These are phyloP conservation scores for Carallia brachiata DNA, from an alignment of 345 rosid genomes.

Conservation along the genomic window DNA sequence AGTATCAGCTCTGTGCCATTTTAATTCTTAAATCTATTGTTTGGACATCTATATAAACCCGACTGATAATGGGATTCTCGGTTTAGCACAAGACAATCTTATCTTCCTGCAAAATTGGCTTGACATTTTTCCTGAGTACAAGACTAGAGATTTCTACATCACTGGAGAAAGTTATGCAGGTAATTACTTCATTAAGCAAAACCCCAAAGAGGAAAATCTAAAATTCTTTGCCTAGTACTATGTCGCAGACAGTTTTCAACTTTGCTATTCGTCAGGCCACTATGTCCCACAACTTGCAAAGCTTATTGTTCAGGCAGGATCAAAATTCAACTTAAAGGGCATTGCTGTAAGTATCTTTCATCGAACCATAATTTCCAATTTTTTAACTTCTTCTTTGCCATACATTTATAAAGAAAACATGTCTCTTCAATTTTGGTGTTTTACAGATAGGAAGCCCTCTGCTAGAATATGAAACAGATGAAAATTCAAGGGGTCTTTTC, in stretches of 20 bases:
- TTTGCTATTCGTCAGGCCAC: conserved; percentile 36
- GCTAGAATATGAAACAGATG: conserved; percentile 40
- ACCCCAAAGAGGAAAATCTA: not conserved
- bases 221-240: too few relatives aligned
- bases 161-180: conserved; percentile 13
- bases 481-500: conserved; percentile 36
- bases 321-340: conserved; percentile 39
- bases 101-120: conserved; percentile 8
- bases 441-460: conserved; percentile 49
- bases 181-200: not conserved
- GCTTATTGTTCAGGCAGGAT: conserved; percentile 31
- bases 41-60: not conserved
- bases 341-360: conserved; percentile 39
- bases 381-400: not conserved
- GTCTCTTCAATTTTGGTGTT: too few relatives aligned
- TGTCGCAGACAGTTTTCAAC: not conserved
- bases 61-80: not conserved
- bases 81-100: conserved; percentile 9
- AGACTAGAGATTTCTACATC: conserved; percentile 6
- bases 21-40: too few relatives aligned
- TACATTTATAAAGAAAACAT: too few relatives aligned
- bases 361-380: not conserved
- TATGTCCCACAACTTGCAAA: conserved; percentile 54
- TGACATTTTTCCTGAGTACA: conserved; percentile 2
- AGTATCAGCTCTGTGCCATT: too few relatives aligned